Conservation (phyloP, 2,329 filamentous ascomycete genomes). For the Fusarium nurragi region DNA sequence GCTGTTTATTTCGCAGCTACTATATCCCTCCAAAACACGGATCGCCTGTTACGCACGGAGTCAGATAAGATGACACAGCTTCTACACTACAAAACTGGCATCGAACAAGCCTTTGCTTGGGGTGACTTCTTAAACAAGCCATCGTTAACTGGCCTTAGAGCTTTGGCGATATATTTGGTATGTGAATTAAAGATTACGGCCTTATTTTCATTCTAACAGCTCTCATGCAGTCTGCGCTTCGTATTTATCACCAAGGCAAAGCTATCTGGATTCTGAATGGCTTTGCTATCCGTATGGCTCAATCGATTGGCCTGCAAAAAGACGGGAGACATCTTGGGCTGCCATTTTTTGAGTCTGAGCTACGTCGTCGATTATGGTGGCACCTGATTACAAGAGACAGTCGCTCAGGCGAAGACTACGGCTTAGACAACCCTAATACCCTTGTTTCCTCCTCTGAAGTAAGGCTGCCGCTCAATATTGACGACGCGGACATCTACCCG, state of each 20-base stretch:
- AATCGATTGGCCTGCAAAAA: background rate
- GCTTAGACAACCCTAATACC: background rate
- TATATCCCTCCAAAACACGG: background rate
- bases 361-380: conserved; percentile 13
- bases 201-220: rapidly evolving
- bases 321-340: background rate
- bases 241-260: conserved; percentile 1
- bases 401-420: conserved; percentile 5
- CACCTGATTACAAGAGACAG: conserved; percentile 8
- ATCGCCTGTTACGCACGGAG: too few relatives aligned
- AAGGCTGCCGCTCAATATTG: background rate
- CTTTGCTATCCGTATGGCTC: background rate
- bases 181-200: background rate
- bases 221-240: background rate
- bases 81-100: background rate
- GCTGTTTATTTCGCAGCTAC: conserved; percentile 2
- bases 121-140: background rate
- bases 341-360: background rate
- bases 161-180: conserved; percentile 4
- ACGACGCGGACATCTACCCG: background rate
- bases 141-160: background rate
- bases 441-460: background rate
- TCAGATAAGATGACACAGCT: background rate
- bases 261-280: conserved; percentile 6
- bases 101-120: background rate